phyloP scores from a whole-genome alignment of 176 grass and related monocot genomes.

The Hsuehochloa calcarea region DNA sequence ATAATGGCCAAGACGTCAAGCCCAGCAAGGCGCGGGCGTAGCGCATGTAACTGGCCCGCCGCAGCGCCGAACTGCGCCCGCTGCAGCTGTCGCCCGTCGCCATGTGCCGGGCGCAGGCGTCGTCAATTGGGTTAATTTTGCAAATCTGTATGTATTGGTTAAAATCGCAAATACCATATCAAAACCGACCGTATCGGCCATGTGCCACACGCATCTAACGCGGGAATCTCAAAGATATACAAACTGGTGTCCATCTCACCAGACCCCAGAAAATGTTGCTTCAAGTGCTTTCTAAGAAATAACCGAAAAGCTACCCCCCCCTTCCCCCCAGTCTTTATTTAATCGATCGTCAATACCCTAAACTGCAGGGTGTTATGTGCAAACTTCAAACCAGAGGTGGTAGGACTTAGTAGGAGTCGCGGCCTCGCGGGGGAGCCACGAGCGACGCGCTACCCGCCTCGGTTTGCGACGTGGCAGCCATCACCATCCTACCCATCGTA shows the following conservation, averaged over 20 bases:
- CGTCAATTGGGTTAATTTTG: no score
- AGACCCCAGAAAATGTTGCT: neutral
- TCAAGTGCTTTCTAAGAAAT: slow-evolving; percentile 60
- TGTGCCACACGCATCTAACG: no score
- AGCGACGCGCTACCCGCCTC: slow-evolving; percentile 35
- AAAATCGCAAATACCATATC: no score
- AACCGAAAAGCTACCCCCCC: slow-evolving; percentile 31
- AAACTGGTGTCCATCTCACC: slow-evolving; percentile 20
- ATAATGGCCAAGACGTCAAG: no score
- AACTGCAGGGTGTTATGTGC: neutral
- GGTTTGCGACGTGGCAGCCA: neutral
- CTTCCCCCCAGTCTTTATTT: slow-evolving; percentile 36
- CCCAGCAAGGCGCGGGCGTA: no score
- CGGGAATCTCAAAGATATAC: slow-evolving; percentile 27
- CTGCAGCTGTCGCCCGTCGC: no score
- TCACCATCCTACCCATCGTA: neutral
- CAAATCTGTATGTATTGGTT: no score
- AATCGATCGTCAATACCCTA: neutral
- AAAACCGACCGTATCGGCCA: no score
- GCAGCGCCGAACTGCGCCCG: no score
- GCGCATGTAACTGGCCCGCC: no score
- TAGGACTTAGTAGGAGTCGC: neutral
- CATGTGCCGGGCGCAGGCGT: no score
- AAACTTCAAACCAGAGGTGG: slow-evolving; percentile 18
- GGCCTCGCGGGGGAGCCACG: neutral